Evolutionary conservation across 169 alveolate genomes (phyloP), one percentile per base, ranked within the genome.

Genomic region (Besnoitia besnoiti): DNA sequence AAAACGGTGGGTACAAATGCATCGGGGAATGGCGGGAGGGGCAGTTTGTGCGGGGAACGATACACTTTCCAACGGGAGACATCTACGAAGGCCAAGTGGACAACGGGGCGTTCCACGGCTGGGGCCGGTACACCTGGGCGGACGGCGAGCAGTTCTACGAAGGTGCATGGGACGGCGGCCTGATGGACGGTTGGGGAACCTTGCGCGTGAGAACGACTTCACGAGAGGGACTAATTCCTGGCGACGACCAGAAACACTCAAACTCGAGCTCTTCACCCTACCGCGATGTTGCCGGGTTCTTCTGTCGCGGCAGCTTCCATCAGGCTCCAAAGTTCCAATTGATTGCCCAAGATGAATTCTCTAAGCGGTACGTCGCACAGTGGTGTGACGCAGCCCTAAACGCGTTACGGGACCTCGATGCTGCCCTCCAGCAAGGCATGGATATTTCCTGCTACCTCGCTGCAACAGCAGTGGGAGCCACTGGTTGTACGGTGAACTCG

Each of bases 21-120:
- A 21, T n/a, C 61, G 87, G 87, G 30, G 87, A 40, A 27, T 77
- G 87, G 87, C 49, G 87, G 37, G 87, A 77, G 8, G 87, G 87
- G 49, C 49, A 44, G 40, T 40, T 77, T 4, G 40, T n/a, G 47
- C 10, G 55, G 14, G 87, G 61, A 24, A 42, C 40, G 0, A 77
- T 77, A 21, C 12, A 37, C n/a, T 77, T 77, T 40, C 50, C 61
- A 24, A 7, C 73, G 10, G 90, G 90, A 44, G 90, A 46, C 77
- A 47, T 46, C 33, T 84, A 21, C 75, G 90, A 84, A 2, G 90
- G 90, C 21, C 90, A 84, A 24, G 30, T 84, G 42, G n/a, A 30
- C 10, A 33, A 84, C 33, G 90, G 90, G 4, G 42, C 12, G 33
- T 84, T 84, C 49, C 90, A 84, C 47, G 90, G 90, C 8, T 84